These are phyloP conservation scores for Amylostereum chailletii DNA, from an alignment of 1,284 basidiomycete genomes.

Conservation along the genomic window DNA sequence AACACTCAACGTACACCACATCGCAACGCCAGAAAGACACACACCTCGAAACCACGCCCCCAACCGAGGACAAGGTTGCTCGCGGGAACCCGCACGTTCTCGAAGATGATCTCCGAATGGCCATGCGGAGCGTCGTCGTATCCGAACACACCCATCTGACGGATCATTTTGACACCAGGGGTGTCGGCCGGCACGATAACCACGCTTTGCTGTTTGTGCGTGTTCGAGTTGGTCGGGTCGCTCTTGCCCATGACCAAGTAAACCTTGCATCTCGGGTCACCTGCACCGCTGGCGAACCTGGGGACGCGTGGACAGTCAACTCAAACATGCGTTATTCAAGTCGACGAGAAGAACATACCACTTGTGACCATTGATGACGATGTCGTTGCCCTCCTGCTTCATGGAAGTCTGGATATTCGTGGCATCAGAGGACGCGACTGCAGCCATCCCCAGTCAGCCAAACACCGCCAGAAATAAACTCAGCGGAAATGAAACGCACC, in stretches of 20 bases:
- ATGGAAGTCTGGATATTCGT: conserved; percentile 93
- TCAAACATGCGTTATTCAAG: neutral
- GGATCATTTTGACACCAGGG: conserved; percentile 82
- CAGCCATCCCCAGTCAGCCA: neutral
- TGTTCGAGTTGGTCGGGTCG: conserved; percentile 64
- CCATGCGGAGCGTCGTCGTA: conserved; percentile 95
- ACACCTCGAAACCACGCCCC: conserved; percentile 87
- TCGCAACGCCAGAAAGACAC: neutral
- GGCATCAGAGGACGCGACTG: conserved; percentile 92
- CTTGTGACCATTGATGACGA: conserved; percentile 95
- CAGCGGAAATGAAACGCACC: conserved; percentile 36
- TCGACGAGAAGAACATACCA: conserved; percentile 45
- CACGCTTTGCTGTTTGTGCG: conserved; percentile 85
- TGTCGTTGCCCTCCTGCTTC: conserved; percentile 76
- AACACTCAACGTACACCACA: neutral
- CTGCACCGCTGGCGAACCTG: conserved; percentile 96
- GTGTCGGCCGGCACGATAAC: conserved; percentile 87
- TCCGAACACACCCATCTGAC: conserved; percentile 89
- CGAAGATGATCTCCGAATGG: conserved; percentile 92
- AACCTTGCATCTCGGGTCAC: conserved; percentile 83
- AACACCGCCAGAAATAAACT: neutral
- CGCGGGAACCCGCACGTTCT: conserved; percentile 86
- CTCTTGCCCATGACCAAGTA: conserved; percentile 95
- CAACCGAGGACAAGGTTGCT: conserved; percentile 84
- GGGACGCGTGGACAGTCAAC: neutral